Base-by-base conservation (phyloP, 345 rosid species). In the Turritis glabra region DNA sequence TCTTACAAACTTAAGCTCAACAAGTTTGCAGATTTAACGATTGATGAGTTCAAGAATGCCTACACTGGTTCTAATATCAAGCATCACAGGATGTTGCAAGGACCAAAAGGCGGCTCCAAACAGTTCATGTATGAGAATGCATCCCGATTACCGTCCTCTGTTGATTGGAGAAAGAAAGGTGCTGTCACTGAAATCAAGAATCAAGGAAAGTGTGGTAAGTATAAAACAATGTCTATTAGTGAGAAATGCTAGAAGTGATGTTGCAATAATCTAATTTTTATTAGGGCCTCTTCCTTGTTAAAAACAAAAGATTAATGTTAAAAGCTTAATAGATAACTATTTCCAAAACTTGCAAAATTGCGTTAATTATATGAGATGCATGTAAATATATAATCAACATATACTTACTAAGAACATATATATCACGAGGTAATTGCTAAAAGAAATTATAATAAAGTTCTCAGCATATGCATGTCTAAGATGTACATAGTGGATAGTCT, bases 21-120 rank as follows among this genome's bases (percentile, higher is more conserved):
- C 84, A 88, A 83, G 90, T 92, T 92, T 21, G 89, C 96, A 3
- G 96, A 92, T 74, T 69, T 92, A 82, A 92, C 98, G 5, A 80
- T 72, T 75, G 81, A 86, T 26, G 96, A 90, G 76, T 92, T 92
- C 80, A 79, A 46, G 74, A 80, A 26, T 54, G 54, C 48, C 19
- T 90, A 80, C 43, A 85, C 98, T 0, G 85, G 91, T 27, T 92
- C 96, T 3, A 92, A 90, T 74, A 62, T 92, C 22, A 81, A 82
- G 44, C 98, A 90, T 56, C 87, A 87, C 77, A 76, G 79, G 32
- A 86, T 84, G 88, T 77, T 90, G 74, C 88, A 73, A 12, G 88
- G 89, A 4, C 72, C 51, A 0, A 68, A 46, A 22, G 56, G 61
- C 3, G 84, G 80, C n/a, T 80, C 82, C 2, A 82, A 77, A 76